Evolutionary conservation across 305 asterid species (phyloP).

Genomic region (Solanum hybrid): DNA sequence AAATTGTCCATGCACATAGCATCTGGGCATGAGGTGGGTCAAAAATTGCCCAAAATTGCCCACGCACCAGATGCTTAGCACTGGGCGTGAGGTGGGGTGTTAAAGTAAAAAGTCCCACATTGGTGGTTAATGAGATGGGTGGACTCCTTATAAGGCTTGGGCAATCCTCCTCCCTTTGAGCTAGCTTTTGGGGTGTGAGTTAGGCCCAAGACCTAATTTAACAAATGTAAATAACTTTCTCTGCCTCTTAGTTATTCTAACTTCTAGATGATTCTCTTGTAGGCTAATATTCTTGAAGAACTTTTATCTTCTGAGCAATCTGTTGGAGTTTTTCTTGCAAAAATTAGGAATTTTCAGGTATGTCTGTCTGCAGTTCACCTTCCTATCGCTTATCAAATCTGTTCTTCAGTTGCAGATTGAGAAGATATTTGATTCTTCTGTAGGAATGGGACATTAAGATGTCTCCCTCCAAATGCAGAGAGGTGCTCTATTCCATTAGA

Average conservation of each 20-base stretch:
- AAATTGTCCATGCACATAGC: too few species aligned
- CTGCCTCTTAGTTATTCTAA: constrained; percentile 17
- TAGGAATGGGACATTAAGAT: constrained; percentile 84
- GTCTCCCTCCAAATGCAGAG: constrained; percentile 72
- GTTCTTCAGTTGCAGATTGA: constrained; percentile 8
- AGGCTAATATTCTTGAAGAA: constrained; percentile 90
- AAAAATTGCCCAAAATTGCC: too few species aligned
- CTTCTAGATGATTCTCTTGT: constrained; percentile 18
- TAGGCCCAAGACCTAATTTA: too few species aligned
- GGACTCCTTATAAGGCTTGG: too few species aligned
- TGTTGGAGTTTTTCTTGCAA: constrained; percentile 44
- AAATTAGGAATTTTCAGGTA: constrained; percentile 70
- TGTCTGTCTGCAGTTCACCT: constrained; percentile 8
- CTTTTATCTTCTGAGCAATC: constrained; percentile 49
- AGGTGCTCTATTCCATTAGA: constrained; percentile 54
- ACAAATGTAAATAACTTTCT: background rate
- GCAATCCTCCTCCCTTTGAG: too few species aligned
- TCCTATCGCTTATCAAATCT: constrained; percentile 9
- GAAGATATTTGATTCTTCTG: constrained; percentile 18
- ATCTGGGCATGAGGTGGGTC: too few species aligned
- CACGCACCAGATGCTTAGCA: too few species aligned
- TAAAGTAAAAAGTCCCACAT: too few species aligned
- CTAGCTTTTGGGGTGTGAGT: too few species aligned
- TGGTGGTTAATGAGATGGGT: too few species aligned
- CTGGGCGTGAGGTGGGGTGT: too few species aligned